Conservation (phyloP, 129 eudicot species). For the Artemisia argyi region DNA sequence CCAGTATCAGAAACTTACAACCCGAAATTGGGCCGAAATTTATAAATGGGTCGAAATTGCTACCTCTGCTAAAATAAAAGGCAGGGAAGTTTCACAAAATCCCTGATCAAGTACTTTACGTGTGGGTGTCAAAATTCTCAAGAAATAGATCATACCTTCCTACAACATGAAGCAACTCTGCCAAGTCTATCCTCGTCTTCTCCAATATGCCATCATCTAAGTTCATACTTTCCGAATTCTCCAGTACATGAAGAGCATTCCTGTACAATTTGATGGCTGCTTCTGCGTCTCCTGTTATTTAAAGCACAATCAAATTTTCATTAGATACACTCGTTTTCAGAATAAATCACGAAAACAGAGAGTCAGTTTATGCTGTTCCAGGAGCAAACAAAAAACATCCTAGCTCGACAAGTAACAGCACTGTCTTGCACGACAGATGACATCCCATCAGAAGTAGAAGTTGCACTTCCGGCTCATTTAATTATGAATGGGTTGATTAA, state of each 20-base stretch:
- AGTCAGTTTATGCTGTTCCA: constrained; percentile 5
- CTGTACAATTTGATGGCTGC: constrained; percentile 70
- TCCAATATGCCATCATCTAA: constrained; percentile 60
- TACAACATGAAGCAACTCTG: constrained; percentile 74
- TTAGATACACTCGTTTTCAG: background rate
- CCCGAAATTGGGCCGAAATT: background rate
- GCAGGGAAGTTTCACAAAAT: background rate
- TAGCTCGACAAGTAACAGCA: constrained; percentile 3
- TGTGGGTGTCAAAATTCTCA: background rate
- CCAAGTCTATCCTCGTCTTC: constrained; percentile 78
- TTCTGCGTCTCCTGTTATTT: constrained; percentile 61
- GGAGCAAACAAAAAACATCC: background rate
- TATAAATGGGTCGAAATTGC: background rate
- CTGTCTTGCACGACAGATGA: background rate
- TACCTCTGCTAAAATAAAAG: background rate
- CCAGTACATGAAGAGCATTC: constrained; percentile 54
- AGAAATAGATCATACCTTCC: constrained; percentile 64
- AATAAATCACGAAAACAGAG: constrained; percentile 3
- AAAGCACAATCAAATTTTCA: constrained; percentile 5
- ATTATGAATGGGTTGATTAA: background rate
- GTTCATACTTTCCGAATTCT: constrained; percentile 47
- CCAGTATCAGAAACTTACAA: background rate
- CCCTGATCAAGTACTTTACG: background rate
- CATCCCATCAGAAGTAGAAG: background rate
- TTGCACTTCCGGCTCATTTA: background rate